These are phyloP conservation scores for Naganishia liquefaciens DNA, from an alignment of 1,284 basidiomycete species.

Conservation along the genomic window DNA sequence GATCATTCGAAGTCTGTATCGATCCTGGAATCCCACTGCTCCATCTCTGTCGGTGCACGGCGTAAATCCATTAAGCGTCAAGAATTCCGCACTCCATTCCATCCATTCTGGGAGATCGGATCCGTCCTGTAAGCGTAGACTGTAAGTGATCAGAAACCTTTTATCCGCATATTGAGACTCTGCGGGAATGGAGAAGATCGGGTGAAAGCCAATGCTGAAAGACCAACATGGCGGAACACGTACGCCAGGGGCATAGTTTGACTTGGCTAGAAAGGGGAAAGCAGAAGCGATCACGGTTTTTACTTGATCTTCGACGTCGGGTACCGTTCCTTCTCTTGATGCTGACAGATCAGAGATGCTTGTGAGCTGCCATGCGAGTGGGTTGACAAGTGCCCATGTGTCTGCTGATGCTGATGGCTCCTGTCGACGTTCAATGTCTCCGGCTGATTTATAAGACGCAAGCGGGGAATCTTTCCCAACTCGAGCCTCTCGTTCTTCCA, in stretches of 20 bases:
- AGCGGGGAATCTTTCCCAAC: too few relatives aligned
- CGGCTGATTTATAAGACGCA: background rate
- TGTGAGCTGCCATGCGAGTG: conserved; percentile 24
- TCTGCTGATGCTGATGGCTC: background rate
- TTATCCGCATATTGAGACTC: background rate
- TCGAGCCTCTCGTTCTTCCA: too few relatives aligned
- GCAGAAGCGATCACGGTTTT: conserved; percentile 32
- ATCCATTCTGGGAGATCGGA: conserved; percentile 4
- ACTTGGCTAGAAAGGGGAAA: conserved; percentile 66
- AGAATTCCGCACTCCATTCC: conserved; percentile 2
- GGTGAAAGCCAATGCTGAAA: conserved; percentile 82
- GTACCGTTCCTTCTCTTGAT: background rate
- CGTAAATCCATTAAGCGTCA: conserved; percentile 19
- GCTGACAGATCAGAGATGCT: background rate
- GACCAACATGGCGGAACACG: conserved; percentile 82
- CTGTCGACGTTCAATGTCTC: background rate
- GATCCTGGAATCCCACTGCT: background rate
- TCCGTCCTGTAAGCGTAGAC: conserved; percentile 8
- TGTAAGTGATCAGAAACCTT: background rate
- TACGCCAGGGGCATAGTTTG: conserved; percentile 62
- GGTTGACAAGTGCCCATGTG: conserved; percentile 9
- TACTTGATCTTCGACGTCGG: background rate
- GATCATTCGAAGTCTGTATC: conserved; percentile 4
- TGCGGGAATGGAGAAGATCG: conserved; percentile 60
- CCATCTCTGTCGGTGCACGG: background rate